Evolutionary conservation across 2,329 filamentous ascomycete species (phyloP), one percentile per base, ranked within the genome.

Genomic region (Leptographium radiaticola): DNA sequence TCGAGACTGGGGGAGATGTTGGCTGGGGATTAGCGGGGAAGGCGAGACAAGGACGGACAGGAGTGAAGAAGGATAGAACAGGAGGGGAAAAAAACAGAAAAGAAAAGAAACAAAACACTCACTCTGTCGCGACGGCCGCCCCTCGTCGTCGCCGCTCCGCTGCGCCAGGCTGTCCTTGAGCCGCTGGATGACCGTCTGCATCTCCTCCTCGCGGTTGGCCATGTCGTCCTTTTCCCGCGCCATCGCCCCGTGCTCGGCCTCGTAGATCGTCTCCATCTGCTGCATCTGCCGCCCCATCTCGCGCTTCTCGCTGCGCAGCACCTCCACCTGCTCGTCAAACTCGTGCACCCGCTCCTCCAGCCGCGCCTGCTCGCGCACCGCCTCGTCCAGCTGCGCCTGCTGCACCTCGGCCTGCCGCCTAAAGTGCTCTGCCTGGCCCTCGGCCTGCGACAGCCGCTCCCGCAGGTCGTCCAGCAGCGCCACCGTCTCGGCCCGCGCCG

Each of bases 211-310:
- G 55, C 84, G 79, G 61, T 84, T 85, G 53, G 79, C 75, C 69
- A 90, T 85, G 62, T 94, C 88, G 60, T 96, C 90, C 71, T 94
- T 93, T 68, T 97, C 91, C 69, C 90, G 89, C 64, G 88, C 82
- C 71, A 91, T 86, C 53, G 87, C 82, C 64, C 84, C 87, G 58
- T 89, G 81, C 70, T 98, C 93, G 46, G 86, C 83, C 68, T 97
- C 91, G 67, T 95, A 94, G 59, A 94, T 90, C 59, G 84, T 83
- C 68, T 96, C 90, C 72, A 96, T 83, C 67, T 98, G 93, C 59
- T 91, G 82, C 64, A 88, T 87, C 68, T 94, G 86, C 59, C 89
- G 81, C 34, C 84, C 80, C 53, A 84, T 77, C 61, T 97, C 90
- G 62, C 87, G 81, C 71, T 93, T 90, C 64, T 95, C 88, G 62